Conservation (phyloP, 2,329 filamentous ascomycete genomes). For the Penicillium sp. region DNA sequence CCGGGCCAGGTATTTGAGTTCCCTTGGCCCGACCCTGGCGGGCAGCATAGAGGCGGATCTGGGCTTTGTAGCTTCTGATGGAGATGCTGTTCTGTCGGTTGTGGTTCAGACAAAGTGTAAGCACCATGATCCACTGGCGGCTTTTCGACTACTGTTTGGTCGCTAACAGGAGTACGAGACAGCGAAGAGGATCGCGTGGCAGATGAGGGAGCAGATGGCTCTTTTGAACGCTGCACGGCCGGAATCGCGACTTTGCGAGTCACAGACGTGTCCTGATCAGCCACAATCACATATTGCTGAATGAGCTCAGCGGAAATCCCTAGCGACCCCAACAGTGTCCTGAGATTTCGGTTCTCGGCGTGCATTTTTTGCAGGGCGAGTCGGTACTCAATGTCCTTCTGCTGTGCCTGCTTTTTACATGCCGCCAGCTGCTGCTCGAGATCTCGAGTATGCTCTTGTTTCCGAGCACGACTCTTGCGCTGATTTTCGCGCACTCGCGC, state of each 20-base stretch:
- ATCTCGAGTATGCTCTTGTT: slow-evolving; percentile 36
- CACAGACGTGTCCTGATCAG: slow-evolving; percentile 15
- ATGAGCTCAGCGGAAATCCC: slow-evolving; percentile 24
- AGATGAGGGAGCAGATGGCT: background rate
- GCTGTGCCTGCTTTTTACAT: slow-evolving; percentile 27
- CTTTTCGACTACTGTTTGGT: background rate
- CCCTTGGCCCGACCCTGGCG: background rate
- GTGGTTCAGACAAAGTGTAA: background rate
- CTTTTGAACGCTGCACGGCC: slow-evolving; percentile 19
- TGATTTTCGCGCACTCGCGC: slow-evolving; percentile 43
- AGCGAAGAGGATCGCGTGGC: background rate
- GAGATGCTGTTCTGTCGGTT: background rate
- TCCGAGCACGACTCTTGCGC: slow-evolving; percentile 35
- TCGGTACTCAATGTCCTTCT: slow-evolving; percentile 33
- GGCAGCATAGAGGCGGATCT: slow-evolving; percentile 24
- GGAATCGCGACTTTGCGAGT: slow-evolving; percentile 36
- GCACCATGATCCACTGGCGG: background rate
- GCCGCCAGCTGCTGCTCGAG: slow-evolving; percentile 31
- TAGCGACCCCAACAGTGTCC: slow-evolving; percentile 22
- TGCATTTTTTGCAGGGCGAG: slow-evolving; percentile 33
- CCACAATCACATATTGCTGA: slow-evolving; percentile 26
- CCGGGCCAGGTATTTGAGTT: background rate
- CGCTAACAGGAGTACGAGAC: background rate
- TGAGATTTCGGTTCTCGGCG: slow-evolving; percentile 32
- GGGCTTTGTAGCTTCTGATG: background rate